Conservation (phyloP, 2,329 filamentous ascomycete genomes). For the Pseudopyrenochaeta lycopersici region DNA sequence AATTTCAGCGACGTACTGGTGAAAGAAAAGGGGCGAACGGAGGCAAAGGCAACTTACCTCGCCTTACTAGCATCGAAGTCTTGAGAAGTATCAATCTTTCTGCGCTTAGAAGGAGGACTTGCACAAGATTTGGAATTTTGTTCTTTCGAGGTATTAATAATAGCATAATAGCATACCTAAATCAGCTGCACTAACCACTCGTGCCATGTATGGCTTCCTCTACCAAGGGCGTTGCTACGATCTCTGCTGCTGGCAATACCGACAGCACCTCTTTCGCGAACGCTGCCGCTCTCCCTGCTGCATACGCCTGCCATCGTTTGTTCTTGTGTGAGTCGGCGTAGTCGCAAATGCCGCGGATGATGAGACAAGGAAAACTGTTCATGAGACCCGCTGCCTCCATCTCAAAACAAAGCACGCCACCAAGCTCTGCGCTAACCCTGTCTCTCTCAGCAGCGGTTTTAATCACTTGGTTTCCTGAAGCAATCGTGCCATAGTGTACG, state of each 20-base stretch:
- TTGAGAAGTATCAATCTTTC: too few species aligned
- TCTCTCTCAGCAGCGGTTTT: constrained; percentile 52
- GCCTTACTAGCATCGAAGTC: neutral
- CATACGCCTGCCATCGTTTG: constrained; percentile 24
- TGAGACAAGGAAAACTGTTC: constrained; percentile 26
- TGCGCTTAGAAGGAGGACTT: neutral
- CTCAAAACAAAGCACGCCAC: constrained; percentile 25
- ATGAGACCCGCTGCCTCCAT: constrained; percentile 37
- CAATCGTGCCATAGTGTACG: constrained; percentile 52
- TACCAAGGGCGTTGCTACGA: neutral
- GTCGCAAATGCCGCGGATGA: constrained; percentile 30
- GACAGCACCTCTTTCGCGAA: constrained; percentile 22
- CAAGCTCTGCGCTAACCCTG: constrained; percentile 29
- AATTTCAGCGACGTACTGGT: too few species aligned
- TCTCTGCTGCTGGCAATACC: constrained; percentile 10
- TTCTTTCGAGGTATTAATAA: neutral
- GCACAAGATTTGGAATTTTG: neutral
- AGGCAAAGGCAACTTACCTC: neutral
- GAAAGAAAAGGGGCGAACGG: too few species aligned
- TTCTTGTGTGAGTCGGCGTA: constrained; percentile 32
- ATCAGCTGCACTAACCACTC: neutral
- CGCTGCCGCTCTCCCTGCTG: constrained; percentile 20
- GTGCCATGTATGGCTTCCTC: neutral
- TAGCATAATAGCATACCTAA: neutral
- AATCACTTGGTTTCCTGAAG: constrained; percentile 55